Conservation (phyloP, 2,329 filamentous ascomycete genomes). For the Pseudogymnoascus sp. region DNA sequence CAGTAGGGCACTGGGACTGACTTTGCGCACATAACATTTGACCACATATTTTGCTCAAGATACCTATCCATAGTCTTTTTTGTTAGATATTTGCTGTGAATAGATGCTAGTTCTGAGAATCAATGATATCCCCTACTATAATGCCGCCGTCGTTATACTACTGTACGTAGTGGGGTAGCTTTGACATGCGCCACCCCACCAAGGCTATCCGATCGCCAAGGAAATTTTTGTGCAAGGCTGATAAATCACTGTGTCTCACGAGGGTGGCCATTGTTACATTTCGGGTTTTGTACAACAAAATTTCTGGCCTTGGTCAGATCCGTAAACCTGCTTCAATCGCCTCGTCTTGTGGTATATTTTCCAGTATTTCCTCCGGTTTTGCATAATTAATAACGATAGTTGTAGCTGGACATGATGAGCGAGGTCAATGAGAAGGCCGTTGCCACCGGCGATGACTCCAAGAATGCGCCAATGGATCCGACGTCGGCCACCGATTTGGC, state of each 20-base stretch:
- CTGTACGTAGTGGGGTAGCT: not conserved
- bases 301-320: not conserved
- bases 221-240: slow-evolving; percentile 5
- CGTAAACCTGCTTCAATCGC: not conserved
- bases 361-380: not conserved
- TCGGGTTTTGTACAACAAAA: not conserved
- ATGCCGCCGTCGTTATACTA: not conserved
- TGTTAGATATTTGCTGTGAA: slow-evolving; percentile 4
- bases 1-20: not conserved
- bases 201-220: not conserved
- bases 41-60: not conserved
- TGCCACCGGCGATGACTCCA: not conserved
- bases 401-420: slow-evolving; percentile 2
- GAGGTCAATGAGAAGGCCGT: slow-evolving; percentile 2
- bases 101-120: not conserved
- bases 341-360: not conserved
- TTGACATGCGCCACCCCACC: slow-evolving; percentile 1
- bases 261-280: not conserved
- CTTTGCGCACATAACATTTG: not conserved
- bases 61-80: not conserved
- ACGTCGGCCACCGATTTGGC: not conserved
- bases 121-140: not conserved
- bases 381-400: not conserved
- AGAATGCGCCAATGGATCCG: not conserved
- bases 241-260: slow-evolving; percentile 2